Base-by-base conservation (phyloP, 176 grass and related monocot species). In the Triticum turgidum region DNA sequence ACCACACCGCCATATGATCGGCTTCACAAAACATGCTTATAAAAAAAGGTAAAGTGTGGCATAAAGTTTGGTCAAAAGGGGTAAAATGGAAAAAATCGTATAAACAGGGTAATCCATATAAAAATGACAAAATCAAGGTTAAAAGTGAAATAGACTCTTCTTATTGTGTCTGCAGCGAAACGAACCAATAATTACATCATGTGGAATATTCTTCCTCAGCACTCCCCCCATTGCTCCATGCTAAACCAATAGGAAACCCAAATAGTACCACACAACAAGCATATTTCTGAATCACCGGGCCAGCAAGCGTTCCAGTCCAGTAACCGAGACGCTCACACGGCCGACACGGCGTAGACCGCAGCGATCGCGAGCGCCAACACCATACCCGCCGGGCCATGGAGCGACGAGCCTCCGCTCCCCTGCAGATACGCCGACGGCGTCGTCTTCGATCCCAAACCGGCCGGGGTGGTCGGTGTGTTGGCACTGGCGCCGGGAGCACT, bases 401-500 rank as follows among this genome's bases (percentile, higher is more conserved):
- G 20, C 3, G 89, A 76, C 76, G 82, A 78, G 12, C n/a, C 77
- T 17, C 82, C 82, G 69, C 64, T 88, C 8, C 7, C 37, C 25
- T 76, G 73, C 12, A 88, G 38, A 69, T 70, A 84, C 17, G 80
- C 11, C 9, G 75, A 47, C 7, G 89, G 89, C 37, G 85, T 88
- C 69, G 49, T 3, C 89, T 91, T 91, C 39, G 85, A 91, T 80
- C 77, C 89, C 25, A 62, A 18, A 7, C 30, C 54, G 54, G 54
- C 47, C 39, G 89, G 77, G 12, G 86, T 21, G 69, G 83, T 6
- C 2, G 78, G 63, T 10, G 49, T 76, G 17, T 0, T 21, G 54
- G 7, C 12, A 0, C 69, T 49, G 12, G 69, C 69, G 4, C n/a
- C 69, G 1, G 85, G 34, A 68, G 76, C 21, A 38, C 14, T 76